Evolutionary conservation across 1,284 basidiomycete species (phyloP), one percentile per base, ranked within the genome.

Genomic region (Rhodofomes roseus): DNA sequence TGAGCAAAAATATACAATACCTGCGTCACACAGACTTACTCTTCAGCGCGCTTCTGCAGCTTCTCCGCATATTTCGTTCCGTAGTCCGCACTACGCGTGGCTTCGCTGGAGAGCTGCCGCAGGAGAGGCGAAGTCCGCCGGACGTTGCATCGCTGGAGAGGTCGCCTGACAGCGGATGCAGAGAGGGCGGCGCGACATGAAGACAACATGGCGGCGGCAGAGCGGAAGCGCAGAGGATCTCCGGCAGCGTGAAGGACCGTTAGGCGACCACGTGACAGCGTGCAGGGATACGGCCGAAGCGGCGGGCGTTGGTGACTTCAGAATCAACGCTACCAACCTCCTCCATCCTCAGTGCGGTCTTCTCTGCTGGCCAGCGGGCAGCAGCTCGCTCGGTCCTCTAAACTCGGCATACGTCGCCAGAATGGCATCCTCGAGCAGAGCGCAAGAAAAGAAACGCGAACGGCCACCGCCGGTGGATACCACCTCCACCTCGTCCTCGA

Each of bases 41-140:
- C 75, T 64, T 76, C 66, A 12, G 81, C 79, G 51, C 72, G 73
- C 52, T 73, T 71, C 54, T 73, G 71, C 27, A 84, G 70, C 63
- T 80, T 84, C 52, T 79, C 76, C 18, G 77, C 74, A 58, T 85
- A 84, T 62, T 77, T 82, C 39, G 70, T 60, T 56, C 69, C 67
- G 57, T 74, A 73, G 58, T 73, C 68, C 18, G 68, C 58, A 36
- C 62, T 62, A 22, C 27, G 39, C 23, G 31, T 18, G 9, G 57
- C 20, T 2, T 41, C 50, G 34, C 20, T 37, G 11, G 18, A 34
- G 22, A 41, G 37, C 51, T 58, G 36, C 9, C 53, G 51, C 6
- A 48, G 41, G 9, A 40, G 43, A 11, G 12, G 31, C 14, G 31
- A n/a, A 22, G 46, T 16, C 18, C 8, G 4, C n/a, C 52, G n/a